Conservation (phyloP, 495 filamentous ascomycete genomes). For the Astrothelium macrocarpum region DNA sequence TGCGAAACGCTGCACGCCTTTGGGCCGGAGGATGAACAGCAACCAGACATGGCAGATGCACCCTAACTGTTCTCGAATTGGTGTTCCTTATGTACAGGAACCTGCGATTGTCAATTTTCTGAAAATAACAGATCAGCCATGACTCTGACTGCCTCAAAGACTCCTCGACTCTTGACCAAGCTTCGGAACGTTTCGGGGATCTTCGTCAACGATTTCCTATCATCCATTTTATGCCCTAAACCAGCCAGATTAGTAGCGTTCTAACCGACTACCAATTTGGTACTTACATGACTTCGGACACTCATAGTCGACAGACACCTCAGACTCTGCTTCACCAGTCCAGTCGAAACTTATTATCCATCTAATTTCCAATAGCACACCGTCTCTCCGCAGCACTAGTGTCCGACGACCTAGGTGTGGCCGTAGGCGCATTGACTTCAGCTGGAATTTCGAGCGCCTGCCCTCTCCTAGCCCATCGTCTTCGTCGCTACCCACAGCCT, state of each 20-base stretch:
- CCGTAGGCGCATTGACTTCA: conserved; percentile 4
- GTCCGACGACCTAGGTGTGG: conserved; percentile 17
- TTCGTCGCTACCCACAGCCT: conserved; percentile 18
- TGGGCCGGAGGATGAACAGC: no score
- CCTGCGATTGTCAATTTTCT: background rate
- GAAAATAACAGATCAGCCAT: conserved; percentile 39
- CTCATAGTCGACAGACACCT: background rate
- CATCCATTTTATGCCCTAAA: conserved; percentile 43
- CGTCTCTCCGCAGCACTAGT: conserved; percentile 12
- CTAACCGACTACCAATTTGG: conserved; percentile 30
- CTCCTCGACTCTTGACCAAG: conserved; percentile 41
- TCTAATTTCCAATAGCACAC: conserved; percentile 20
- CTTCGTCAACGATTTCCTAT: conserved; percentile 36
- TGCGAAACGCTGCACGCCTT: no score
- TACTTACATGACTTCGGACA: background rate
- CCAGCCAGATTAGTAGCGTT: conserved; percentile 39
- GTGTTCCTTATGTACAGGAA: no score
- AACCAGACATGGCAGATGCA: background rate
- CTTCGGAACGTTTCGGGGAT: conserved; percentile 45
- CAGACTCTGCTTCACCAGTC: conserved; percentile 51
- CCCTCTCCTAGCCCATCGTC: conserved; percentile 23
- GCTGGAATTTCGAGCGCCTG: background rate
- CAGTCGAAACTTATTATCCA: conserved; percentile 54
- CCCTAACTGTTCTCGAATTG: background rate
- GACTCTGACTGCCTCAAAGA: conserved; percentile 42